Base-by-base conservation (phyloP, 176 grass and related monocot genomes). In the Thinopyrum elongatum region DNA sequence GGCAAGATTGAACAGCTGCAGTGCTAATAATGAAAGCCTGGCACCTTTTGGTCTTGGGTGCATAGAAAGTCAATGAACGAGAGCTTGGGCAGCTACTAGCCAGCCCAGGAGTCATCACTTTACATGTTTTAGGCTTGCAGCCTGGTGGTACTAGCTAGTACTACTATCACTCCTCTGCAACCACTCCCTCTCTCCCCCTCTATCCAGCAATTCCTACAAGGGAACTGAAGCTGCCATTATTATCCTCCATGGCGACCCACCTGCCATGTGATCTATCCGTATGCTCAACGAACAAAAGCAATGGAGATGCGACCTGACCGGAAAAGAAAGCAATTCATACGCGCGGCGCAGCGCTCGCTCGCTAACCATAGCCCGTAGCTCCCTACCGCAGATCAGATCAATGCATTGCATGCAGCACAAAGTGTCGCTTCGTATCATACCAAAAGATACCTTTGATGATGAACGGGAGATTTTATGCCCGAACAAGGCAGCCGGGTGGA, bases 391-490 rank as follows among this genome's bases (percentile, higher is more conserved):
- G 21, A 58, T 58, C 44, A 53, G 58, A 67, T 62, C 59, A 76
- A 85, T 12, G 31, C 60, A 38, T 23, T 25, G 59, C 59, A 23
- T 62, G 78, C 62, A 64, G 55, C 84, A 64, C 28, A 11, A 22
- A 36, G 10, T 61, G 78, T 75, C 75, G 78, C 38, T 76, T 85
- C 90, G 63, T 55, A 85, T 91, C 41, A 55, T 83, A 57, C 86
- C 86, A 88, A 85, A 57, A 85, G 90, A 91, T 91, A 62, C 65
- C 11, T 36, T 59, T 44, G 82, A 85, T 88, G 78, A 85, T 88
- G 77, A 73, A 21, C 78, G 49, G 55, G 70, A 70, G 90, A 88
- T 91, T 70, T 82, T 68, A 63, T 76, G 81, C 62, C 82, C 63
- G n/a, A 77, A 82, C 72, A 64, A 65, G 78, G 71, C 64, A 82